Evolutionary conservation across 2,329 filamentous ascomycete genomes (phyloP).

Genomic region (Pseudodiploospora longispora): DNA sequence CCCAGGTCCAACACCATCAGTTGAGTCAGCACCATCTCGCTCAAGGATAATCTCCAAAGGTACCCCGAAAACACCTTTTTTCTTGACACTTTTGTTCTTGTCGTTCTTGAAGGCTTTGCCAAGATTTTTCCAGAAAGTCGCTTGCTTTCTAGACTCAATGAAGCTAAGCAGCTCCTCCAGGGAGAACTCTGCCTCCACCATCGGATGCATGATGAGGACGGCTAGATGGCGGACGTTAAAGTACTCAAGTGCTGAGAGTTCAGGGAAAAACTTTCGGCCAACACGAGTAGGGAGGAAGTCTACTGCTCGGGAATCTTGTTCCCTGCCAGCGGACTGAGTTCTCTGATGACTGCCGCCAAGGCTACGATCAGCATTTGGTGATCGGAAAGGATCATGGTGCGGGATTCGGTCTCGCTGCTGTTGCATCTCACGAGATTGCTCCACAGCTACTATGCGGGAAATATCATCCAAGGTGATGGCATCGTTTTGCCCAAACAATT

Average conservation of each 20-base stretch:
- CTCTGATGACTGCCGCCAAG: conserved; percentile 60
- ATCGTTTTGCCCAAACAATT: conserved; percentile 85
- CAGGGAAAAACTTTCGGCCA: conserved; percentile 84
- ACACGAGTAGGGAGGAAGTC: conserved; percentile 48
- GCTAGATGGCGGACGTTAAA: conserved; percentile 95
- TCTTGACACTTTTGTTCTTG: conserved; percentile 67
- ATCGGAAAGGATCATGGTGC: conserved; percentile 59
- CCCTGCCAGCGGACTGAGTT: conserved; percentile 48
- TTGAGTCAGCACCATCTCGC: conserved; percentile 92
- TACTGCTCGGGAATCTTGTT: conserved; percentile 40
- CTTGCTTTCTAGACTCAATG: conserved; percentile 81
- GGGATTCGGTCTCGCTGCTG: conserved; percentile 46
- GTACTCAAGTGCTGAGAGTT: conserved; percentile 89
- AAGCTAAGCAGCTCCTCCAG: conserved; percentile 86
- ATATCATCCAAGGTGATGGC: conserved; percentile 94
- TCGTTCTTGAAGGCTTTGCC: conserved; percentile 93
- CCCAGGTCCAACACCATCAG: conserved; percentile 88
- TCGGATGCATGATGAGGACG: conserved; percentile 87
- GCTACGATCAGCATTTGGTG: conserved; percentile 31
- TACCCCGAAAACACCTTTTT: conserved; percentile 91
- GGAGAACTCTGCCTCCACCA: conserved; percentile 85
- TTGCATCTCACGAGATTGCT: conserved; percentile 88
- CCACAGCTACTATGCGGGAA: conserved; percentile 86
- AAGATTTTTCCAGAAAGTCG: conserved; percentile 97
- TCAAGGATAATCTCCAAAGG: conserved; percentile 83